Base-by-base conservation (phyloP, 345 rosid genomes). In the Moricandia arvensis region DNA sequence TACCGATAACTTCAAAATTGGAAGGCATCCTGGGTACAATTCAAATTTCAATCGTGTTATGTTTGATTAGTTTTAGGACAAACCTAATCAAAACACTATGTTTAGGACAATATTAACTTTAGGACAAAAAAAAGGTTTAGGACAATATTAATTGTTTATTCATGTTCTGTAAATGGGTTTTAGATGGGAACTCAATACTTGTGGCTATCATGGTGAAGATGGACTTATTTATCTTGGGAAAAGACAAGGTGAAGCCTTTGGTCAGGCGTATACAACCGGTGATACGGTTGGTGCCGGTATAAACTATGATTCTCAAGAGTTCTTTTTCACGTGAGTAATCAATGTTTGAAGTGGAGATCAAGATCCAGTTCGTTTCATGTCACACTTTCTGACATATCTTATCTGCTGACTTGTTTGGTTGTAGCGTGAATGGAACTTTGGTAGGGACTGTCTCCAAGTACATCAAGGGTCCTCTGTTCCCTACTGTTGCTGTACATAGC, bases 131-230 rank as follows among this genome's bases (percentile, higher is more conserved):
- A 21, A 21, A 21, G 31, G 29, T 38, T 45, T 45, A 5, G 53
- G 53, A n/a, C 53, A n/a, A n/a, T 45, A 7, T 2, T 43, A 43
- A 45, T n/a, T 45, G 51, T 45, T 45, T 38, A 2, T 38, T 45
- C 51, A 45, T 49, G 24, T 49, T 13, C 3, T 45, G 24, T 63
- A 41, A 73, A 21, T 21, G 68, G 75, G 49, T 54, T 34, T 45
- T 79, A 93, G 98, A 68, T 94, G 98, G 98, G 98, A 91, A 87
- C 82, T 79, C 24, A 91, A 91, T 76, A 90, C 91, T 71, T 90
- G 86, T 68, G 98, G 98, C 2, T 94, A 91, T 86, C 97, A 91
- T 74, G 96, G 98, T 61, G 98, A 94, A 63, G 93, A 90, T 87
- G 97, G 98, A 43, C 47, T 59, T 24, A 81, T 94, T 41, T 91